Evolutionary conservation across 1,139 yeast species (phyloP), one percentile per base, ranked within the genome.

Genomic region (Zygosaccharomyces sapae): DNA sequence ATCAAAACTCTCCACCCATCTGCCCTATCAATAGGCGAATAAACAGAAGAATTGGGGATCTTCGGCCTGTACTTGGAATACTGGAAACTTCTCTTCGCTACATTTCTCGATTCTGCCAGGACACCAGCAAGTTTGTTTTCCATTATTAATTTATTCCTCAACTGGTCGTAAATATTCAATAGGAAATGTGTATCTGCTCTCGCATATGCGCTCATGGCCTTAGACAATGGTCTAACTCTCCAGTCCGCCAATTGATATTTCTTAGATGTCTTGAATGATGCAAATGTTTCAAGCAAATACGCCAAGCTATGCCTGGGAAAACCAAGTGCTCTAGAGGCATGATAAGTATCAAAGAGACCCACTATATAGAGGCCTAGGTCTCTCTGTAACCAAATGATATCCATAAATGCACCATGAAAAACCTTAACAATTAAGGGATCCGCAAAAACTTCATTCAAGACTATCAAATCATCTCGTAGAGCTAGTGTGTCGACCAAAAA

Each of bases 231-330:
- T 56, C 99, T 76, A 4, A 84, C 70, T 66, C 99, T 79, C 99
- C 99, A 92, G 67, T 92, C 99, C 0, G 97, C 96, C 54, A 92
- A 70, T 67, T 94, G 99, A 66, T 90, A 94, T 67, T 90, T 86
- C 61, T 94, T 94, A 6, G 96, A 86, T 0, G 98, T 90, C 56
- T 81, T 82, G 68, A 92, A 92, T 44, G 79, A 75, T 6, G 95
- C 96, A 67, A 76, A 88, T 18, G 76, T 76, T 59, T 90, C 96
- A 45, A 94, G 72, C 41, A 94, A 70, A 64, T 80, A 87, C 0
- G 97, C 96, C 52, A 94, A 74, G 35, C 96, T 85, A 61, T 85
- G 84, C 57, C 82, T 83, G 8, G 95, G 89, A 51, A 89, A 77
- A 0, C 88, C 87, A 29, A 94, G 71, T 16, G 79, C 79, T 54